Percentiles rank a stretch among this genome's conserved stretches.
Conservation (phyloP, 129 eudicot species). For the Centella asiatica region DNA sequence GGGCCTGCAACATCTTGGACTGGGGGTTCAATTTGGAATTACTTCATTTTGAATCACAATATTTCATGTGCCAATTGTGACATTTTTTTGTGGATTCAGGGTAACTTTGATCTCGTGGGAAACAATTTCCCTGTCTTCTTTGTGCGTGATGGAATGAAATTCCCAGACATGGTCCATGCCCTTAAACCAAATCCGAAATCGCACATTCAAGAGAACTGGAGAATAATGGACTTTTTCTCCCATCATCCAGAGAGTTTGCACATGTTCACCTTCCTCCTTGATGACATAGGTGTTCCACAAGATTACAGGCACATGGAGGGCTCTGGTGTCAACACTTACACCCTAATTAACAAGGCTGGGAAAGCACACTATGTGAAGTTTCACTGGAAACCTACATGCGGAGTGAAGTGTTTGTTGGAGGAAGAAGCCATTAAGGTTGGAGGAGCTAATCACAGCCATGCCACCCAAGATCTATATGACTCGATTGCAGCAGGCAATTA, state of each 20-base stretch:
- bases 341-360: conserved; percentile 60
- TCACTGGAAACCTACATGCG: conserved; percentile 85
- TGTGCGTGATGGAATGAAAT: conserved; percentile 72
- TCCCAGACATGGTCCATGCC: conserved; percentile 84
- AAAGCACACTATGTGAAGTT: conserved; percentile 66
- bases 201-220: conserved; percentile 83
- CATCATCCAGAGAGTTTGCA: conserved; percentile 77
- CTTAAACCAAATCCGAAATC: conserved; percentile 81
- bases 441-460: conserved; percentile 77
- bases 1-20: background rate
- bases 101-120: conserved; percentile 82
- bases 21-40: background rate
- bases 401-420: conserved; percentile 50
- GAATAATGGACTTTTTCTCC: conserved; percentile 69
- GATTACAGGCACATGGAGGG: conserved; percentile 86
- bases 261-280: conserved; percentile 73
- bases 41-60: background rate
- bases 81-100: conserved; percentile 28
- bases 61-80: conserved; percentile 3
- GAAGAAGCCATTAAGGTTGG: conserved; percentile 62
- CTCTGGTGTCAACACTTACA: conserved; percentile 71
- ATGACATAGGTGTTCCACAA: conserved; percentile 70
- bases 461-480: conserved; percentile 70
- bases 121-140: conserved; percentile 88
- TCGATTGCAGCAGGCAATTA: conserved; percentile 68